Evolutionary conservation across 2,329 filamentous ascomycete species (phyloP).

Genomic region (Shiraia bambusicola): DNA sequence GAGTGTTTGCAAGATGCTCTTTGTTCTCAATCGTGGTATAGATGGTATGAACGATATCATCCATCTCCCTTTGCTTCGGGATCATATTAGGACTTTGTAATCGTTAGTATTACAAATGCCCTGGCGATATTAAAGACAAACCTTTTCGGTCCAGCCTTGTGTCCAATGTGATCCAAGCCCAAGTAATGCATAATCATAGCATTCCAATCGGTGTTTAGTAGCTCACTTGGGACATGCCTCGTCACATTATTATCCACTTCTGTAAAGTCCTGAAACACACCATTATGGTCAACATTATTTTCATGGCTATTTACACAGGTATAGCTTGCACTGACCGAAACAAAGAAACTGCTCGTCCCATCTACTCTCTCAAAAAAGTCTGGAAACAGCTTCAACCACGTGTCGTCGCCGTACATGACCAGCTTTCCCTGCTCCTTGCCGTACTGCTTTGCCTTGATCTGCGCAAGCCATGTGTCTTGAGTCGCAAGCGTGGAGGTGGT

Average conservation of each 20-base stretch:
- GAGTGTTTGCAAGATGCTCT: slow-evolving; percentile 70
- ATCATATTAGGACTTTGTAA: slow-evolving; percentile 76
- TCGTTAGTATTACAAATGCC: slow-evolving; percentile 7
- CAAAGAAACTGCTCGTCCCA: slow-evolving; percentile 96
- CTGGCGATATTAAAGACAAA: slow-evolving; percentile 31
- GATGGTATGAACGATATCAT: slow-evolving; percentile 73
- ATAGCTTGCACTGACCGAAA: slow-evolving; percentile 67
- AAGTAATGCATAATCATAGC: slow-evolving; percentile 94
- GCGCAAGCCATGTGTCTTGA: slow-evolving; percentile 95
- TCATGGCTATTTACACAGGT: slow-evolving; percentile 35
- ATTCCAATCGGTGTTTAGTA: slow-evolving; percentile 80
- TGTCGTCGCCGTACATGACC: slow-evolving; percentile 96
- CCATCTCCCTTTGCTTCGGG: slow-evolving; percentile 93
- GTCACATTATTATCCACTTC: slow-evolving; percentile 98
- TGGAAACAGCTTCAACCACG: slow-evolving; percentile 96
- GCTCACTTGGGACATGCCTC: slow-evolving; percentile 76
- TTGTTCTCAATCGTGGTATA: slow-evolving; percentile 73
- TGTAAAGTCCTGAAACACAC: slow-evolving; percentile 74
- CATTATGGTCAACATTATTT: slow-evolving; percentile 30
- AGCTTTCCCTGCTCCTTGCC: slow-evolving; percentile 61
- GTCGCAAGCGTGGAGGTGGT: slow-evolving; percentile 81
- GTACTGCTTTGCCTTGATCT: slow-evolving; percentile 67
- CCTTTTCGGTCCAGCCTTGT: slow-evolving; percentile 89
- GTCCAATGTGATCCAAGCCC: slow-evolving; percentile 94
- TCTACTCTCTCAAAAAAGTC: slow-evolving; percentile 82